Evolutionary conservation across 345 rosid species (phyloP).

Genomic region (Populus tremula): DNA sequence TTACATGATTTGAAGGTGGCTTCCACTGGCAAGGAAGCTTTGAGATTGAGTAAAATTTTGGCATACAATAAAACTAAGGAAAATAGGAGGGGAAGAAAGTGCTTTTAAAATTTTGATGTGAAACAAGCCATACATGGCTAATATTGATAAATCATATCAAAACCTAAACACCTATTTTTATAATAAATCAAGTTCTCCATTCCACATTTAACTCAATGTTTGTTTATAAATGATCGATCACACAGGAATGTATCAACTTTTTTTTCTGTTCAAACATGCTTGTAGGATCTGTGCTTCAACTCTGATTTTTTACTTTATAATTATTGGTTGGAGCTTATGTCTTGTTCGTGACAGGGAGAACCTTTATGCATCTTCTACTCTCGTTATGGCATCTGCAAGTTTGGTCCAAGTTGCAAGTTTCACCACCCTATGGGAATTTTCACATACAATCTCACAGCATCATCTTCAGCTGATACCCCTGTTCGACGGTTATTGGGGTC

Average conservation of each 20-base stretch:
- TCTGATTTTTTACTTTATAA: background rate
- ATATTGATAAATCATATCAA: too few species aligned
- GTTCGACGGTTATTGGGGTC: constrained; percentile 51
- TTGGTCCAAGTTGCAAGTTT: constrained; percentile 98
- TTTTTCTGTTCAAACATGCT: background rate
- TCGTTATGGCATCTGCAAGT: constrained; percentile 96
- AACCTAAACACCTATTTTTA: background rate
- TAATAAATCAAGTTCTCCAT: background rate
- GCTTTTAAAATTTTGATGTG: background rate
- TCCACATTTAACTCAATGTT: background rate
- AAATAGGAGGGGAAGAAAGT: background rate
- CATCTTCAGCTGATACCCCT: constrained; percentile 52
- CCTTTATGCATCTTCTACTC: constrained; percentile 88
- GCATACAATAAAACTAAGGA: too few species aligned
- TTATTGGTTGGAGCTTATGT: constrained; percentile 20
- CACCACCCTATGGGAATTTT: constrained; percentile 93
- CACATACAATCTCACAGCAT: constrained; percentile 51
- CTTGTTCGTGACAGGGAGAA: constrained; percentile 63
- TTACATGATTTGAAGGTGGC: background rate
- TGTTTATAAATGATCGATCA: background rate
- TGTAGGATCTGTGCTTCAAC: background rate
- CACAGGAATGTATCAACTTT: background rate
- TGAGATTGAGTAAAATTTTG: too few species aligned
- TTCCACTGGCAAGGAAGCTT: too few species aligned
- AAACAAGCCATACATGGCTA: background rate